Percentiles rank a stretch among this genome's conserved stretches.
Conservation (phyloP, 257 asterid genomes). For the Echium plantagineum region DNA sequence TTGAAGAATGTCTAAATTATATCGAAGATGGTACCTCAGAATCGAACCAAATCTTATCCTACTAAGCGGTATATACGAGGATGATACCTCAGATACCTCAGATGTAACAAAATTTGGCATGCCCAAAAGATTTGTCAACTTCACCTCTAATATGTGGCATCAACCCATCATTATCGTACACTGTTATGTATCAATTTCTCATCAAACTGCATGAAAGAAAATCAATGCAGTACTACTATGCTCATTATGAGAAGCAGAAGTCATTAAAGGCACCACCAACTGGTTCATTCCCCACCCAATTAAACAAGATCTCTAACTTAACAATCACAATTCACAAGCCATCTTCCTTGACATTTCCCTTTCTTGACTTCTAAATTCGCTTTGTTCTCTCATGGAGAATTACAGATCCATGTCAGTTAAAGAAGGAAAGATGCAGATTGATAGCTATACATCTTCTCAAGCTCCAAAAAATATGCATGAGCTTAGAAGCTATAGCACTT, state of each 20-base stretch:
- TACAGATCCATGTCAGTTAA: slow-evolving; percentile 20
- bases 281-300: slow-evolving; percentile 3
- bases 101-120: not conserved
- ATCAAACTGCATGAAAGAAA: not conserved
- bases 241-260: not conserved
- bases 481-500: slow-evolving; percentile 54
- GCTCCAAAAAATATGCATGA: slow-evolving; percentile 26
- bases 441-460: slow-evolving; percentile 1
- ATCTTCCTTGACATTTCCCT: not conserved
- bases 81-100: no score
- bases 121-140: not conserved
- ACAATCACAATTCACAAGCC: not conserved
- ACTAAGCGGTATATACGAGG: no score
- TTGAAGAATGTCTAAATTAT: not conserved
- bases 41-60: no score
- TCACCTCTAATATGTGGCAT: not conserved
- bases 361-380: not conserved
- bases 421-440: slow-evolving; percentile 17
- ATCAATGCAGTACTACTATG: not conserved
- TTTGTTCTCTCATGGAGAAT: not conserved
- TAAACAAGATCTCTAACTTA: not conserved
- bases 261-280: slow-evolving; percentile 3
- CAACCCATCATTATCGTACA: not conserved
- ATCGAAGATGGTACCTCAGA: no score
- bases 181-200: not conserved